Evolutionary conservation across 2,329 filamentous ascomycete genomes (phyloP).

Genomic region (Colletotrichum sp.): DNA sequence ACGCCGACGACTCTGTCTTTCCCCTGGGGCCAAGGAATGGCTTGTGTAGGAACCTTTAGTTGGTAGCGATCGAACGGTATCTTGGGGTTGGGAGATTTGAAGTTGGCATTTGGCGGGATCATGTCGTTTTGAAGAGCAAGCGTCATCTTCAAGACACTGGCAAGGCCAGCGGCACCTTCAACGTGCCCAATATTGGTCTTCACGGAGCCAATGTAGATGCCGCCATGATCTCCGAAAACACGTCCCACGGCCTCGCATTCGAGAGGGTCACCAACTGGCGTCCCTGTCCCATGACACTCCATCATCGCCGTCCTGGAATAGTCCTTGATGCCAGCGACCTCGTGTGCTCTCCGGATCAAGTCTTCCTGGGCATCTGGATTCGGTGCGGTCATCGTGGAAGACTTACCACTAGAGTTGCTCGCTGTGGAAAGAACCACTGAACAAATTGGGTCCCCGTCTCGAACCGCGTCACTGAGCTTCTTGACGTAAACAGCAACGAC

Average conservation of each 20-base stretch:
- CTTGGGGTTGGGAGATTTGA: slow-evolving; percentile 15
- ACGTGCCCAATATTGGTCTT: slow-evolving; percentile 44
- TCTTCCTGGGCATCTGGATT: slow-evolving; percentile 29
- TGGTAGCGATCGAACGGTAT: slow-evolving; percentile 18
- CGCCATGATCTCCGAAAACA: slow-evolving; percentile 30
- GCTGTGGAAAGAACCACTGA: slow-evolving; percentile 31
- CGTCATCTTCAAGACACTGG: slow-evolving; percentile 34
- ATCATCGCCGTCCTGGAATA: slow-evolving; percentile 29
- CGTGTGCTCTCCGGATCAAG: slow-evolving; percentile 31
- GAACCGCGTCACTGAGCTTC: slow-evolving; percentile 40
- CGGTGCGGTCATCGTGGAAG: slow-evolving; percentile 41
- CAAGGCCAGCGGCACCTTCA: slow-evolving; percentile 37
- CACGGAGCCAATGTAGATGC: slow-evolving; percentile 30
- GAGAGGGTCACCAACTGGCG: slow-evolving; percentile 44
- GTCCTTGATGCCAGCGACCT: slow-evolving; percentile 17
- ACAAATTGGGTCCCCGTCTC: slow-evolving; percentile 40
- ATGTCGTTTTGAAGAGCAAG: slow-evolving; percentile 23
- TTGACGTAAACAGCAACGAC: slow-evolving; percentile 43
- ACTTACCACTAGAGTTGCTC: slow-evolving; percentile 38
- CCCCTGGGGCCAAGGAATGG: slow-evolving; percentile 27
- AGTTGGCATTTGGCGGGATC: slow-evolving; percentile 18
- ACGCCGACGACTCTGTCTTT: slow-evolving; percentile 32
- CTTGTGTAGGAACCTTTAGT: slow-evolving; percentile 28
- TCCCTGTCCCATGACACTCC: slow-evolving; percentile 52
- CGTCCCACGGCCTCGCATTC: slow-evolving; percentile 39